These are phyloP conservation scores for Candolleomyces efflorescens DNA, from an alignment of 768 basidiomycete species.

Conservation along the genomic window DNA sequence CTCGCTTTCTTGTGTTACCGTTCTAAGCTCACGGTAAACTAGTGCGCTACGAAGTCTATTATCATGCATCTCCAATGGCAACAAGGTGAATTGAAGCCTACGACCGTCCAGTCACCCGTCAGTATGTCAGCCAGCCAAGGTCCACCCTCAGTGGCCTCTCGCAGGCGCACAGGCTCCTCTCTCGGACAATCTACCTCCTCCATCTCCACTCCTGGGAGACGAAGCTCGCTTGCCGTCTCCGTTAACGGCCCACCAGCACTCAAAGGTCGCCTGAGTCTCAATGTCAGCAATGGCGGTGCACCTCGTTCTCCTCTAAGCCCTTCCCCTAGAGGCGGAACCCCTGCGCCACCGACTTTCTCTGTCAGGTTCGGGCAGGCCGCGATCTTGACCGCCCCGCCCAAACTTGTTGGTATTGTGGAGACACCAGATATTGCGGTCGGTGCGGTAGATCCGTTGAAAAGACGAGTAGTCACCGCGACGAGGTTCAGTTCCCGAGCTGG, in stretches of 20 bases:
- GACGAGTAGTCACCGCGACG: conserved; percentile 82
- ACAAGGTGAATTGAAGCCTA: conserved; percentile 45
- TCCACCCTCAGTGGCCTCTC: conserved; percentile 24
- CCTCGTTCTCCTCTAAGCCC: conserved; percentile 46
- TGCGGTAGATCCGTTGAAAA: conserved; percentile 80
- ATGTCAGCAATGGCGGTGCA: conserved; percentile 33
- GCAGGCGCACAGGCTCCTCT: conserved; percentile 45
- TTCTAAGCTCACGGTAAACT: not conserved
- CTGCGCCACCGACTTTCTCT: conserved; percentile 33
- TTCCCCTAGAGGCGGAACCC: conserved; percentile 39
- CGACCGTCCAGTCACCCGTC: conserved; percentile 16
- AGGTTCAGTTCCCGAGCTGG: conserved; percentile 81
- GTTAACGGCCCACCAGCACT: conserved; percentile 11
- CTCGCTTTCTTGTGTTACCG: not conserved
- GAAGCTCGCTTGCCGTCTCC: conserved; percentile 29
- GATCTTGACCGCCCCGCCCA: conserved; percentile 79
- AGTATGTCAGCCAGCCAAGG: conserved; percentile 21
- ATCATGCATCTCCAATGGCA: conserved; percentile 87
- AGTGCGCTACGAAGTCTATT: conserved; percentile 88
- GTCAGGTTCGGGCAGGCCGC: conserved; percentile 65
- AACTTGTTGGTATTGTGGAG: conserved; percentile 76
- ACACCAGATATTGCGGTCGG: conserved; percentile 89
- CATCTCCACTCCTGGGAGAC: conserved; percentile 36
- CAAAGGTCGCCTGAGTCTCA: conserved; percentile 41
- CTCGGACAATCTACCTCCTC: conserved; percentile 53